phyloP scores from a whole-genome alignment of 257 asterid species.

The Solanum okadae region DNA sequence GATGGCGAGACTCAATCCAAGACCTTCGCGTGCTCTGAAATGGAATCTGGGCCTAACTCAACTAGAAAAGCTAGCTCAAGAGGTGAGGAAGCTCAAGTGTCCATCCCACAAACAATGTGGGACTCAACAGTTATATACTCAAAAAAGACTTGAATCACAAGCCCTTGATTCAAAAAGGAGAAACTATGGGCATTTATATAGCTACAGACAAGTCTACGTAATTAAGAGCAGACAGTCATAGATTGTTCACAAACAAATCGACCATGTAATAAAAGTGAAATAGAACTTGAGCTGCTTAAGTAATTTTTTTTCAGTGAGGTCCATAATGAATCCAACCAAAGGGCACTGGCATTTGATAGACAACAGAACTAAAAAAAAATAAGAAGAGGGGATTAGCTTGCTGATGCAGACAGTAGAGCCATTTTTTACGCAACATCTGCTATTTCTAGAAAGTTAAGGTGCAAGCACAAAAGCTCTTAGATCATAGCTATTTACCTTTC shows the following conservation, averaged over 20 bases:
- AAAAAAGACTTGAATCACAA: not conserved
- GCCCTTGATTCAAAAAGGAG: not conserved
- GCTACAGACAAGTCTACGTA: not conserved
- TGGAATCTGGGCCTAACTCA: not conserved
- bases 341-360: not conserved
- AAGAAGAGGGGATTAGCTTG: not conserved
- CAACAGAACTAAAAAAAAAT: not conserved
- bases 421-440: not conserved
- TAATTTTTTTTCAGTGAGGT: not conserved
- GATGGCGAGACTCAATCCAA: not conserved
- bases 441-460: not conserved
- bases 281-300: not conserved
- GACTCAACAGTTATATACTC: not conserved
- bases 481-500: slow-evolving; percentile 51
- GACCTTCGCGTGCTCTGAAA: not conserved
- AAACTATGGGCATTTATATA: not conserved
- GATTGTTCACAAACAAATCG: not conserved
- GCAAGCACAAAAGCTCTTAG: not conserved
- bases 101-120: not conserved
- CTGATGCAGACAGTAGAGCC: not conserved
- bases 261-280: not conserved
- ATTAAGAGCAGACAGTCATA: not conserved
- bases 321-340: not conserved
- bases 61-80: not conserved
- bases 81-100: not conserved